Evolutionary conservation across 768 basidiomycete species (phyloP), one percentile per base, ranked within the genome.

Genomic region (Kwoniella mangroviensis): DNA sequence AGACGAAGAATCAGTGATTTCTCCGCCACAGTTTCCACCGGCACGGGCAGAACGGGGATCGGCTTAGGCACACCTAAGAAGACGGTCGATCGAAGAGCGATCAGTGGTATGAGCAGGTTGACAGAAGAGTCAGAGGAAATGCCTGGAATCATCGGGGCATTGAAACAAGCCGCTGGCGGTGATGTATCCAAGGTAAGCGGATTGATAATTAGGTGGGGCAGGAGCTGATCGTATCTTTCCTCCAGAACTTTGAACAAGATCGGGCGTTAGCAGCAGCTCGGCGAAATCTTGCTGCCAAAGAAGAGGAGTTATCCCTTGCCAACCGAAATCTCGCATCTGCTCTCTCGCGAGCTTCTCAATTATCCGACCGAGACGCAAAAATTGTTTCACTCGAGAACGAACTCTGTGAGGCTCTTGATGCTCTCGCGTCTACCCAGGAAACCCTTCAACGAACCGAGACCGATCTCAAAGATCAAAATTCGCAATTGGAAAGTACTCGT

Each of bases 1-100:
- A 75, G 83, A 12, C 69, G 82, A 7, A 72, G 83, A 9, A 82
- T 83, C 73, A 81, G 80, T 71, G 83, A 84, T 62, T 75, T 79
- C 65, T 51, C 73, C 21, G 60, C 59, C 3, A 42, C 69, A 4
- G 24, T 68, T 11, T 43, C 60, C 12, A 52, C 52, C 19, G 65
- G 64, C 21, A 59, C 67, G 24, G 72, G 67, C 28, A 40, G 73
- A 19, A 51, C 67, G 21, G 72, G 72, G 0, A 58, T 79, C 17
- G 75, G 78, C 12, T 41, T 77, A 21, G 76, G 73, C 21, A 71
- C 63, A 12, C 79, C 78, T 0, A 60, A 63, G 53, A 57, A 63
- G 19, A 43, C 62, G 26, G 12, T 21, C 40, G 74, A 76, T 56
- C 69, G 82, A 54, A 56, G 82, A 56, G 77, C 79, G 17, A 74